Conservation (phyloP, 306 rosid genomes). For the Cucurbita pepo region DNA sequence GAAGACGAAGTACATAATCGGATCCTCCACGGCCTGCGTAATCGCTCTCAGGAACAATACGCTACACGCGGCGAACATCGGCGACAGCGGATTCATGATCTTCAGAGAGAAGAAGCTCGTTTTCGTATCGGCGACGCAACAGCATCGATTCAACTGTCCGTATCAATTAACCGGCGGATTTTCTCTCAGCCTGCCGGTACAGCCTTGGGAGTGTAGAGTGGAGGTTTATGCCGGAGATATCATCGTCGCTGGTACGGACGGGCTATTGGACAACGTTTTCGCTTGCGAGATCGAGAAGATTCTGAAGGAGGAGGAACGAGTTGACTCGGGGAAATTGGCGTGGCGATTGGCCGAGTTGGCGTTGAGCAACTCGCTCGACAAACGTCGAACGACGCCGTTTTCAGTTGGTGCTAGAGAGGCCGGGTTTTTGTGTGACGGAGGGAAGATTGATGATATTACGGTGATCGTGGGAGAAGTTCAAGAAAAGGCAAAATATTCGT, state of each 20-base stretch:
- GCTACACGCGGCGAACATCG: conserved; percentile 2
- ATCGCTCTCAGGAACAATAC: not conserved
- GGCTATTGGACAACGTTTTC: not conserved
- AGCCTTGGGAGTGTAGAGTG: not conserved
- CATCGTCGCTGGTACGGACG: not conserved
- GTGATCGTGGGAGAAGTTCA: not conserved
- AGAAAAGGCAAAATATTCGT: not conserved
- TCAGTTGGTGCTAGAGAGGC: not conserved
- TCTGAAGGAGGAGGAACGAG: not conserved
- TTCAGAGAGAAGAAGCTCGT: not conserved
- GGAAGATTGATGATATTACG: not conserved
- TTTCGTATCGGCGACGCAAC: not conserved
- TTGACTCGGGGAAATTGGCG: not conserved
- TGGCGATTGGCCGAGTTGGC: not conserved
- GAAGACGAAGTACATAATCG: not conserved
- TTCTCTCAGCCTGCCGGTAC: not conserved
- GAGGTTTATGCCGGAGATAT: not conserved
- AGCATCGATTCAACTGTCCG: not conserved
- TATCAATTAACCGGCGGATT: not conserved
- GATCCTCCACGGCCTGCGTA: conserved; percentile 16
- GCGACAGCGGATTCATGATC: conserved; percentile 14
- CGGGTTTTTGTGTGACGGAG: not conserved
- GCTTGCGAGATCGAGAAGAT: not conserved
- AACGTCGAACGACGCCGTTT: not conserved
- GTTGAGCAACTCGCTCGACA: not conserved